Base-by-base conservation (phyloP, 306 rosid species). In the Cicer chorassanicum region DNA sequence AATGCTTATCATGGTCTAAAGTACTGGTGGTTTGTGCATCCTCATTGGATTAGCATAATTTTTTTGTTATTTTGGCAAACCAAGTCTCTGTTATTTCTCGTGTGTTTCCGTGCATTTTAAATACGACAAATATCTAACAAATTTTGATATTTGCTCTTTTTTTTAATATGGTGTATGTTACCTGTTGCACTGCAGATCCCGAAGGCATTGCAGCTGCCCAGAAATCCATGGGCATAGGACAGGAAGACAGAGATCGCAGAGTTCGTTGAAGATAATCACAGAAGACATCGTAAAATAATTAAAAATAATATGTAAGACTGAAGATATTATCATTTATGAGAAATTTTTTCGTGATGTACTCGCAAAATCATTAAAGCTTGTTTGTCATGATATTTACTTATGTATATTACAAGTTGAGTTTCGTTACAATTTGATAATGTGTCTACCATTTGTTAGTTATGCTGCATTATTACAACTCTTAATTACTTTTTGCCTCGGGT, bases 161-260 rank as follows among this genome's bases (percentile, higher is more conserved):
- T 48, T 48, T 56, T 59, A 21, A 70, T 45, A 44, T 75, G 74
- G 59, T 76, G 65, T 46, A 36, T 60, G 60, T 70, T 61, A 56
- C 70, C 6, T 46, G 66, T 46, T 69, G 1, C 24, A 44, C 53
- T 80, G 83, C 89, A 92, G 98, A 92, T 84, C 98, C 98, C n/a
- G 96, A 92, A 83, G 98, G 98, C 53, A 85, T 92, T 82, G 98
- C 96, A 73, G 86, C 86, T 81, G 98, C 93, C 34, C 96, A 90
- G 88, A 92, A 87, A 80, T 92, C 98, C 8, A 88, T 92, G 13
- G 98, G 98, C 55, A 73, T 92, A 15, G 97, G 96, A 29, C 98
- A 90, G 77, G 98, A 90, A 82, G 91, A 90, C 61, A 92, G 82
- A 84, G 89, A 56, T 48, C 97, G 97, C 21, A 86, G 86, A 2